phyloP scores from a whole-genome alignment of 106 monocot species.

The Alisma plantagoaquatica region DNA sequence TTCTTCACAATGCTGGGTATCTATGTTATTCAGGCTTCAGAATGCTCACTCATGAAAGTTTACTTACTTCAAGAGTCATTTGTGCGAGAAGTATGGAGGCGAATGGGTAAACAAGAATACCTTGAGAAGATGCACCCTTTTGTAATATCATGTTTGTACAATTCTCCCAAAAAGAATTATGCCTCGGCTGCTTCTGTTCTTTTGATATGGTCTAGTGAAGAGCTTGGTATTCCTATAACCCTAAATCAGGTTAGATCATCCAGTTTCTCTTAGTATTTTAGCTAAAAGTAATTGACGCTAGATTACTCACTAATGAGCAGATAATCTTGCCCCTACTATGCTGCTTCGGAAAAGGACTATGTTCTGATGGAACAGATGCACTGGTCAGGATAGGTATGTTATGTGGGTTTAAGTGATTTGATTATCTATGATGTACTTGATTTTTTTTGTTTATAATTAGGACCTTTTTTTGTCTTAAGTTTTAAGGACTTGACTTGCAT shows the following conservation, averaged over 20 bases:
- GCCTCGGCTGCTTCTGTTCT: constrained; percentile 74
- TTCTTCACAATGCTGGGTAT: neutral
- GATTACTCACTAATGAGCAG: constrained; percentile 20
- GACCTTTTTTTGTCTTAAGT: no score
- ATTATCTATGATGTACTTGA: no score
- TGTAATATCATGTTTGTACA: constrained; percentile 58
- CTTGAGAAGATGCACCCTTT: constrained; percentile 78
- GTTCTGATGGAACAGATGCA: constrained; percentile 77
- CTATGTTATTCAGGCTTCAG: constrained; percentile 29
- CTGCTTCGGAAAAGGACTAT: constrained; percentile 80
- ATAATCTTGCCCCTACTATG: constrained; percentile 78
- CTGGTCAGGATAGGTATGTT: constrained; percentile 91
- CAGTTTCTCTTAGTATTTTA: neutral
- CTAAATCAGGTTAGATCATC: constrained; percentile 60
- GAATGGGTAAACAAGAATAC: constrained; percentile 76
- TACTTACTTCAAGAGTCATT: constrained; percentile 92
- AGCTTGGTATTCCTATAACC: constrained; percentile 88
- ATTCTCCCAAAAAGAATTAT: constrained; percentile 50
- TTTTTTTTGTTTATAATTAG: no score
- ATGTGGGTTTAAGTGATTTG: no score
- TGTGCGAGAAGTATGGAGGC: constrained; percentile 73
- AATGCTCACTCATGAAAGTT: constrained; percentile 78
- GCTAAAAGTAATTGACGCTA: neutral
- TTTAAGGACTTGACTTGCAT: no score
- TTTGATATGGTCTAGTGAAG: constrained; percentile 85